A percentile compares a stretch with the other conserved stretches of the same genome.
Conservation (phyloP, 768 basidiomycete species). For the Kondoa malvinella region DNA sequence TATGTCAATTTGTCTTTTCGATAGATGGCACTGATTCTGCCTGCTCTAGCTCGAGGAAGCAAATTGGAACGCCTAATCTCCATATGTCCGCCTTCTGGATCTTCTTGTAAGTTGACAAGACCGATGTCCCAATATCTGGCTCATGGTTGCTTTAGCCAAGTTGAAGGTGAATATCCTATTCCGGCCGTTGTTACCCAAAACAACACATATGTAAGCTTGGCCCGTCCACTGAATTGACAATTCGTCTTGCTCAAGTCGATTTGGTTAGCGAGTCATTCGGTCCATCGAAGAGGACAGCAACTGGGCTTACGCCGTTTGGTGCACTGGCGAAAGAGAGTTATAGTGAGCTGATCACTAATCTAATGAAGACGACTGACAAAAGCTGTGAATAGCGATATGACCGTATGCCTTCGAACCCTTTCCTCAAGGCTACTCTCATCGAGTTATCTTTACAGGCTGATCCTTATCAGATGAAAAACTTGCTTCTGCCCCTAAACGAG, state of each 20-base stretch:
- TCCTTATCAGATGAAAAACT: conserved; percentile 21
- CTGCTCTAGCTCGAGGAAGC: not conserved
- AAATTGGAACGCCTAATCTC: not conserved
- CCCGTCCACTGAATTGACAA: no score
- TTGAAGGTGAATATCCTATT: not conserved
- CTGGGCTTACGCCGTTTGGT: conserved; percentile 10
- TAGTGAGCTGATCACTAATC: no score
- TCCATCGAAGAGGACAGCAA: not conserved
- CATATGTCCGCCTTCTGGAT: no score
- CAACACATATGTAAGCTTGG: conserved; percentile 11
- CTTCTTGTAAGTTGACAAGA: no score
- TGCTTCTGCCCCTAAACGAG: conserved; percentile 10
- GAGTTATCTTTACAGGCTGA: conserved; percentile 19
- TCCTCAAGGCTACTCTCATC: no score
- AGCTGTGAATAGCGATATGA: not conserved
- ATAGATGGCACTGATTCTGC: not conserved
- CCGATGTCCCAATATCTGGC: not conserved
- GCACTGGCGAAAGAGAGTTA: conserved; percentile 22
- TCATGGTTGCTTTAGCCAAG: no score
- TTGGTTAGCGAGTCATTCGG: not conserved
- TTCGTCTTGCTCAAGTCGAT: no score
- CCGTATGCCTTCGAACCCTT: no score
- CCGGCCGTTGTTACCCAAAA: not conserved
- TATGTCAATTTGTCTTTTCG: not conserved
- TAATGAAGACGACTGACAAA: no score